A percentile compares a stretch with the other conserved stretches of the same genome.
phyloP scores from a whole-genome alignment of 768 basidiomycete species.

The Pleurotus giganteus region DNA sequence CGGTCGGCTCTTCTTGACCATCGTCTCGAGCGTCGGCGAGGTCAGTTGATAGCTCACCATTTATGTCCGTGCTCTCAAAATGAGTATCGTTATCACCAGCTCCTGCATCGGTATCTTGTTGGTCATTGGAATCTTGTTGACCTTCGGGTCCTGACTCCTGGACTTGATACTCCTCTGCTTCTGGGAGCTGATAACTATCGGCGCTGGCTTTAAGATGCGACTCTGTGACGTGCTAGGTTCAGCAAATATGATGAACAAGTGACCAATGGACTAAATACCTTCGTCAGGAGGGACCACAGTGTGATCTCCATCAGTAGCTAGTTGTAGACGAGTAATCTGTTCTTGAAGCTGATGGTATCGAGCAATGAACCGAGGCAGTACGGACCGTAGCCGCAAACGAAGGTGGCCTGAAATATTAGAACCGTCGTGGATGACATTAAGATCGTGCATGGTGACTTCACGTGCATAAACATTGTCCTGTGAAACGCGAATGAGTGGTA shows the following conservation, averaged over 20 bases:
- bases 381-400: constrained; percentile 49
- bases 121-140: background rate
- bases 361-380: constrained; percentile 59
- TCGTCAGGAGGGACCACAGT: background rate
- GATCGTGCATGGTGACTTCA: constrained; percentile 70
- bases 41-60: constrained; percentile 4
- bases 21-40: background rate
- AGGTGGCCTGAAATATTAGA: constrained; percentile 61
- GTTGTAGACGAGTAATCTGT: constrained; percentile 37
- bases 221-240: no score
- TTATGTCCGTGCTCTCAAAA: background rate
- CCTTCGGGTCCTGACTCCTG: no score
- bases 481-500: constrained; percentile 6
- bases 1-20: constrained; percentile 6
- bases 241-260: background rate
- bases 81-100: background rate
- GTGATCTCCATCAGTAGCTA: constrained; percentile 11
- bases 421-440: constrained; percentile 68
- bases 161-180: no score
- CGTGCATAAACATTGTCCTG: constrained; percentile 71
- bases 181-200: background rate
- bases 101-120: background rate
- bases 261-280: background rate
- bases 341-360: constrained; percentile 66
- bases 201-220: no score